A percentile compares a stretch with the other conserved stretches of the same genome.
These are phyloP conservation scores for Penicillium sp. DNA, from an alignment of 2,329 filamentous ascomycete genomes.

Conservation along the genomic window DNA sequence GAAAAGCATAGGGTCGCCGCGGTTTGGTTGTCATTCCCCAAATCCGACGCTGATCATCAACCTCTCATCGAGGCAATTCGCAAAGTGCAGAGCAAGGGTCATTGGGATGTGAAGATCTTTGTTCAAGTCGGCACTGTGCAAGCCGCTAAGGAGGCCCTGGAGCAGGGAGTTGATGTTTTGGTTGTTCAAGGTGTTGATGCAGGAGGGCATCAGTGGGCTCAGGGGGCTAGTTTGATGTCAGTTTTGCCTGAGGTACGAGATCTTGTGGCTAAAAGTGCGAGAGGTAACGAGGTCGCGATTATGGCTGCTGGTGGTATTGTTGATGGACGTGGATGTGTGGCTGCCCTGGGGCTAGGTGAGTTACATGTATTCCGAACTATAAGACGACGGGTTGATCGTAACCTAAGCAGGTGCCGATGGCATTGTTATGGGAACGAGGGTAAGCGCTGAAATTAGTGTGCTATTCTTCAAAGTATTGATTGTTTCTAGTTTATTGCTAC, in stretches of 20 bases:
- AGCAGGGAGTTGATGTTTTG: constrained; percentile 62
- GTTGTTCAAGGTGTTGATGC: constrained; percentile 70
- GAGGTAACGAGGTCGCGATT: constrained; percentile 41
- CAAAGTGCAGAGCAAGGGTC: constrained; percentile 38
- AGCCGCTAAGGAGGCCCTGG: constrained; percentile 58
- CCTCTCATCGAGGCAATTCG: constrained; percentile 37
- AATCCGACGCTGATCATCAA: constrained; percentile 46
- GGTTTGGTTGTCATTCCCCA: constrained; percentile 71
- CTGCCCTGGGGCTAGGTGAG: constrained; percentile 61
- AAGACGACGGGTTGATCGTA: constrained; percentile 39
- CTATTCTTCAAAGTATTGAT: too few relatives aligned
- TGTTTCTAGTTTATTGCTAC: constrained; percentile 52
- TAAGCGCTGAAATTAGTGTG: too few relatives aligned
- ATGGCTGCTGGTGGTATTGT: constrained; percentile 67
- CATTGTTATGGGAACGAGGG: constrained; percentile 31
- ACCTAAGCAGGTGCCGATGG: constrained; percentile 27
- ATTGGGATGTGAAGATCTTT: constrained; percentile 57
- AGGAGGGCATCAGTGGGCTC: constrained; percentile 66
- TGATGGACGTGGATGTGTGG: constrained; percentile 62
- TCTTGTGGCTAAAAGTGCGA: constrained; percentile 43
- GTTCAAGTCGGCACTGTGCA: constrained; percentile 67
- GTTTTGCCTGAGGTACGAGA: constrained; percentile 64
- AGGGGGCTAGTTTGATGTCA: constrained; percentile 61
- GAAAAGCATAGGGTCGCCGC: constrained; percentile 61
- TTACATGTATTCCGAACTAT: constrained; percentile 36